Evolutionary conservation across 1,139 yeast genomes (phyloP).

Genomic region (Suhomyces bribrorum): DNA sequence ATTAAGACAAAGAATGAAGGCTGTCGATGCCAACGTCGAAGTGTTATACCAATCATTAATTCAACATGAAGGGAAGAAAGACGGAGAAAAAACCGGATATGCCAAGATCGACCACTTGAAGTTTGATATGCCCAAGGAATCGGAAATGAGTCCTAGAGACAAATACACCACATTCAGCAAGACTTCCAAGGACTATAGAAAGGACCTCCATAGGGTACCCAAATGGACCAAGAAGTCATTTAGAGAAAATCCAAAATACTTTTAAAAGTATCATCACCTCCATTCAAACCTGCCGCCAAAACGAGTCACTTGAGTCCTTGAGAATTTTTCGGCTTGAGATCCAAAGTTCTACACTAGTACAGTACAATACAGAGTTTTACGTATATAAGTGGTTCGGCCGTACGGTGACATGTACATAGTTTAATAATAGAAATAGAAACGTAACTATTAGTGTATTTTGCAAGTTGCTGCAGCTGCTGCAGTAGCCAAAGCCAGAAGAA

Average conservation of each 20-base stretch:
- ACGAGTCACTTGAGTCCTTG: too few species aligned
- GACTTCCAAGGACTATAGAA: constrained; percentile 76
- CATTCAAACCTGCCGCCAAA: background rate
- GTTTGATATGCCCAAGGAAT: constrained; percentile 69
- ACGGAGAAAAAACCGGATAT: constrained; percentile 48
- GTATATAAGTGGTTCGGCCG: background rate
- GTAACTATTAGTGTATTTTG: background rate
- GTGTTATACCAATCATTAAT: constrained; percentile 64
- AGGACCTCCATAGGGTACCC: constrained; percentile 82
- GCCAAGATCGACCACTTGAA: constrained; percentile 55
- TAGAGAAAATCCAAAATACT: constrained; percentile 79
- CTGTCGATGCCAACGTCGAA: constrained; percentile 78
- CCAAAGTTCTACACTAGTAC: background rate
- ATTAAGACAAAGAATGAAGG: constrained; percentile 76
- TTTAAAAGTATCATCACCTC: constrained; percentile 34
- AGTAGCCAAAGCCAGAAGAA: too few species aligned
- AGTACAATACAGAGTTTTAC: background rate
- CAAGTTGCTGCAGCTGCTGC: too few species aligned
- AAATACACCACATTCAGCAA: constrained; percentile 86
- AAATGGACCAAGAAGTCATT: constrained; percentile 87
- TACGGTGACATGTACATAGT: background rate
- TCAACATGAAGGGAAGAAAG: constrained; percentile 19
- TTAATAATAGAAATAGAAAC: constrained; percentile 1
- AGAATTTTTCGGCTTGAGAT: too few species aligned
- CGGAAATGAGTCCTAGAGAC: constrained; percentile 76